Conservation (phyloP, 352 stramenopile species). For the Phytophthora agathidicida region DNA sequence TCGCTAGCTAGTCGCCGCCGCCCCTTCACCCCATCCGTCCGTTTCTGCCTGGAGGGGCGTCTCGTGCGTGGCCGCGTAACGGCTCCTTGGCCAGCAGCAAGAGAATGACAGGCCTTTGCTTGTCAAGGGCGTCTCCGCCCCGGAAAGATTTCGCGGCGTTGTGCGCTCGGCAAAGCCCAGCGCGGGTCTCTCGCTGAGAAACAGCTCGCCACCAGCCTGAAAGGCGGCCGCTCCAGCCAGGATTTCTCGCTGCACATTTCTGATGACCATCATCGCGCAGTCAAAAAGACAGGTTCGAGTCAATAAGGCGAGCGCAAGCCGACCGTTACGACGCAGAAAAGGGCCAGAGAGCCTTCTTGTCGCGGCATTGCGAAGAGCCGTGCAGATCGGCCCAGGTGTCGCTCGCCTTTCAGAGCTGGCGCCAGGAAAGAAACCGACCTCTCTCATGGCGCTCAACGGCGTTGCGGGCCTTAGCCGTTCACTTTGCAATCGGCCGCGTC, state of each 20-base stretch:
- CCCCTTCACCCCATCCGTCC: conserved; percentile 29
- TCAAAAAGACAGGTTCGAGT: background rate
- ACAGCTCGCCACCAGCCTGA: conserved; percentile 17
- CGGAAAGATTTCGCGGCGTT: conserved; percentile 29
- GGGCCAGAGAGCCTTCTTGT: conserved; percentile 20
- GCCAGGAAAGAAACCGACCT: conserved; percentile 30
- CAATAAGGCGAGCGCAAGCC: background rate
- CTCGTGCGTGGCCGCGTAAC: conserved; percentile 20
- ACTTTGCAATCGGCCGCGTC: conserved; percentile 38
- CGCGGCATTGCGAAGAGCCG: conserved; percentile 41
- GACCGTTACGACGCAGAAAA: conserved; percentile 33
- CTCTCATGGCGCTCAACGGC: conserved; percentile 88
- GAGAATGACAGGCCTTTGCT: background rate
- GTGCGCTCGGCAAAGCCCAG: conserved; percentile 15
- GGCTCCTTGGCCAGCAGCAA: conserved; percentile 4
- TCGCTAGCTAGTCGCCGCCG: conserved; percentile 24
- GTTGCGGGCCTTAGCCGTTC: conserved; percentile 91
- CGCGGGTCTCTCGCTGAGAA: conserved; percentile 24
- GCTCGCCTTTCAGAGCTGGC: conserved; percentile 41
- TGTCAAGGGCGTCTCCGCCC: conserved; percentile 15
- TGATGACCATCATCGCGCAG: conserved; percentile 32
- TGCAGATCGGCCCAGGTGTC: conserved; percentile 45
- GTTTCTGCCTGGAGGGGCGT: conserved; percentile 26
- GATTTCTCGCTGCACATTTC: conserved; percentile 11
- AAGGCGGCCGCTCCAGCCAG: background rate